Percentiles rank a stretch among this genome's conserved stretches.
These are phyloP conservation scores for Talaromyces thailandensis DNA, from an alignment of 495 filamentous ascomycete genomes.

Conservation along the genomic window DNA sequence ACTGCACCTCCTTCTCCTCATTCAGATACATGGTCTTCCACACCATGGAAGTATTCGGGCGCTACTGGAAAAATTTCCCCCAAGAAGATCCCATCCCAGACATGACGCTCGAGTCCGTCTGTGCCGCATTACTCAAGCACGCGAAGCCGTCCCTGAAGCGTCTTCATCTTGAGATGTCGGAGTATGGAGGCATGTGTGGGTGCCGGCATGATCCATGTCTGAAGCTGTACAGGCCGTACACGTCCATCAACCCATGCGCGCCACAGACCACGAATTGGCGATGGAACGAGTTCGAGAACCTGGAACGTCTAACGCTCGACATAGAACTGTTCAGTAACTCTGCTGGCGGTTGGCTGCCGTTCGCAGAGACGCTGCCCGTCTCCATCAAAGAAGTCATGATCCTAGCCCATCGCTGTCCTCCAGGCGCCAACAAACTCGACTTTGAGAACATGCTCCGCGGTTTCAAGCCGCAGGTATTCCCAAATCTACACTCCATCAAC, in stretches of 20 bases:
- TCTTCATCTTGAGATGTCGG: background rate
- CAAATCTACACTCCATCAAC: background rate
- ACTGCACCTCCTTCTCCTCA: background rate
- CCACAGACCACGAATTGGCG: background rate
- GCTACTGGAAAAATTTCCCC: background rate
- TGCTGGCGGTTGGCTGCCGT: background rate
- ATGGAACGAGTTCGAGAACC: background rate
- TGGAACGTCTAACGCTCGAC: background rate
- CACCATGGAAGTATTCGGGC: background rate
- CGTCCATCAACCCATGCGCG: background rate
- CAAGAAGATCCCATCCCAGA: background rate
- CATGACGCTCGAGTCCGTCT: background rate
- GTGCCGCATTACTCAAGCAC: background rate
- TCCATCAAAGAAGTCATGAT: background rate
- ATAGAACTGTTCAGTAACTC: background rate
- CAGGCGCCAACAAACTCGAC: background rate
- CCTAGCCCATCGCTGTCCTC: slow-evolving; percentile 1
- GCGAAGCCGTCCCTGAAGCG: background rate
- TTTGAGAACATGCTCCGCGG: background rate
- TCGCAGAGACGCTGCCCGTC: background rate
- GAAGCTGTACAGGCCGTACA: background rate
- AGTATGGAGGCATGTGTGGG: background rate
- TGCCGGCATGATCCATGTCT: background rate
- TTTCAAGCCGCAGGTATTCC: background rate
- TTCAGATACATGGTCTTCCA: background rate